A percentile compares a stretch with the other conserved stretches of the same genome.
Evolutionary conservation across 129 eudicot species (phyloP).

Genomic region (Oenanthe sinensis): DNA sequence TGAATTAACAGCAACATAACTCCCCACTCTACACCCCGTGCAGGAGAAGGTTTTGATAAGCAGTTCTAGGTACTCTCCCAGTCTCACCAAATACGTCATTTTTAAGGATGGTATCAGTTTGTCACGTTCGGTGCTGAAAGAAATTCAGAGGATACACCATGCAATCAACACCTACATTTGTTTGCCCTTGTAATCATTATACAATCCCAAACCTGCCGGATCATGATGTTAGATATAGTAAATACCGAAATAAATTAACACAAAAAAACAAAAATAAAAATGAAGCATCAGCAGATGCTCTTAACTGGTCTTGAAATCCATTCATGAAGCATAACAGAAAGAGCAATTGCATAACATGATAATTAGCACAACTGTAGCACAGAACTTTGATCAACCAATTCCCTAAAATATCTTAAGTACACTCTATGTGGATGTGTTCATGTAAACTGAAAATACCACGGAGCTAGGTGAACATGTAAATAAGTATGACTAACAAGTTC

Average conservation of each 20-base stretch:
- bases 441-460: background rate
- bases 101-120: constrained; percentile 17
- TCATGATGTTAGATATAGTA: background rate
- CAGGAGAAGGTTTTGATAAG: constrained; percentile 45
- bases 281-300: background rate
- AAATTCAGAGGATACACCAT: constrained; percentile 44
- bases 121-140: constrained; percentile 36
- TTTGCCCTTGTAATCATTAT: no score
- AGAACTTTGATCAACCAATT: background rate
- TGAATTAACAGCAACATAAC: constrained; percentile 17
- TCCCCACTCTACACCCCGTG: constrained; percentile 7
- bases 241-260: background rate
- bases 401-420: background rate
- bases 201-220: constrained; percentile 24
- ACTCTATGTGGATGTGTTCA: background rate
- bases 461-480: background rate
- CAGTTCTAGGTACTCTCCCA: constrained; percentile 30
- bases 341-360: background rate
- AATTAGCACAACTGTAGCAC: background rate
- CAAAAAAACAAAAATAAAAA: no score
- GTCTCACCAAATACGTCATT: constrained; percentile 1
- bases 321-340: background rate
- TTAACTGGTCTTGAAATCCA: no score
- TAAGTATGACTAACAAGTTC: background rate
- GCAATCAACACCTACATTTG: constrained; percentile 29